A percentile compares a stretch with the other conserved stretches of the same genome.
Conservation (phyloP, 352 stramenopile species). For the Phytopythium vexans region DNA sequence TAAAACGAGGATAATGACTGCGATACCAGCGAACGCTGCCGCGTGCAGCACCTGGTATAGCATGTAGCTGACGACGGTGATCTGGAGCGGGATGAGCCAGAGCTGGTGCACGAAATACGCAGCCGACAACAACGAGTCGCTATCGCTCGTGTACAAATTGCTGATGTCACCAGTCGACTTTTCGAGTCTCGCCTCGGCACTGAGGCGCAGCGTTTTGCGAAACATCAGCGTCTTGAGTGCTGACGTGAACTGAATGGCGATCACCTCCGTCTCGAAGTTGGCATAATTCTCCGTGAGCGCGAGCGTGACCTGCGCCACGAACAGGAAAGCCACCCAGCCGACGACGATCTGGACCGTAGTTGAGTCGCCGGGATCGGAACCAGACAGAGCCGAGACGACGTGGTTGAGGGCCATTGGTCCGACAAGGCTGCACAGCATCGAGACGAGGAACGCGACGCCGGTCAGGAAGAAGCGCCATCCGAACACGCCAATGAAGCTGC, state of each 20-base stretch:
- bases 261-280: slow-evolving; percentile 37
- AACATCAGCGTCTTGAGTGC: slow-evolving; percentile 48
- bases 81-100: slow-evolving; percentile 54
- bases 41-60: slow-evolving; percentile 35
- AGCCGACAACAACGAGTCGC: slow-evolving; percentile 30
- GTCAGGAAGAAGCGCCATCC: slow-evolving; percentile 28
- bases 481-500: slow-evolving; percentile 29
- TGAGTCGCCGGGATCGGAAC: too few relatives aligned
- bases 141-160: slow-evolving; percentile 60
- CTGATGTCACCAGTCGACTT: slow-evolving; percentile 51
- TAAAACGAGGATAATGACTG: slow-evolving; percentile 31
- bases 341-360: too few relatives aligned
- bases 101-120: slow-evolving; percentile 51
- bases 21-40: slow-evolving; percentile 31
- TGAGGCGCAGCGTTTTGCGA: slow-evolving; percentile 43
- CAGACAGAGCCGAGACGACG: slow-evolving; percentile 30
- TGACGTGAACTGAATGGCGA: slow-evolving; percentile 50
- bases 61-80: slow-evolving; percentile 34
- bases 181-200: slow-evolving; percentile 21
- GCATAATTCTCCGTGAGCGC: slow-evolving; percentile 42
- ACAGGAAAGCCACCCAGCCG: too few relatives aligned
- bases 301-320: slow-evolving; percentile 39
- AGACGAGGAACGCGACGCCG: slow-evolving; percentile 34
- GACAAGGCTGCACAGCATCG: slow-evolving; percentile 45
- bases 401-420: slow-evolving; percentile 39